A percentile compares a stretch with the other conserved stretches of the same genome.
Conservation (phyloP, 2,329 filamentous ascomycete species). For the Fusarium tanahbumbuense region DNA sequence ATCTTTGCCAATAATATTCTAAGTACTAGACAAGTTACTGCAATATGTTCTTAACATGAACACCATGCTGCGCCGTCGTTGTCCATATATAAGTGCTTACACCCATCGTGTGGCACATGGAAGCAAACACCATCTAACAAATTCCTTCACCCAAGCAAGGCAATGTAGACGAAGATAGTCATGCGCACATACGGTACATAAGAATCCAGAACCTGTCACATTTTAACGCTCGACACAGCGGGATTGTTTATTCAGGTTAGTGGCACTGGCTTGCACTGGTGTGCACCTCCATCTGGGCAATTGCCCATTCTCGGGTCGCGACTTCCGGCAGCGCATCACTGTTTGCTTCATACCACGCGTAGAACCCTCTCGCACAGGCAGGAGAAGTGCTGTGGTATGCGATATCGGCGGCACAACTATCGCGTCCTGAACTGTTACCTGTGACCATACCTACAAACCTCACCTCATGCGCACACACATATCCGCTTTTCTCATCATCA, state of each 20-base stretch:
- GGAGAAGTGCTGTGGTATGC: background rate
- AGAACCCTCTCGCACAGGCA: background rate
- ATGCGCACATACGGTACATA: background rate
- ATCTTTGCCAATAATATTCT: no score
- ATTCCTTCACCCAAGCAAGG: background rate
- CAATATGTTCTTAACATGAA: background rate
- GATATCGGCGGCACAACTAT: background rate
- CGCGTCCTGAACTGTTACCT: no score
- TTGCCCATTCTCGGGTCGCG: background rate
- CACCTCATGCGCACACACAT: no score
- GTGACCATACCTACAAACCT: background rate
- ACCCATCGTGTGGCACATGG: background rate
- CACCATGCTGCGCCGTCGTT: background rate
- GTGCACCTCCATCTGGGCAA: background rate
- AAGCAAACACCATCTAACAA: background rate
- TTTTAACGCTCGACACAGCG: background rate
- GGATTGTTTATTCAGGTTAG: background rate
- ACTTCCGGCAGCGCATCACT: background rate
- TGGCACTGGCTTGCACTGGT: background rate
- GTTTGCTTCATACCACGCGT: background rate
- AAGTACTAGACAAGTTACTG: background rate
- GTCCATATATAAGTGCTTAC: background rate
- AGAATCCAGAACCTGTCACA: background rate
- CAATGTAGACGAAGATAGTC: no score
- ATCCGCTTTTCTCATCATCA: background rate